Conservation (phyloP, 23 red algal genomes). For the Cyanidium caldarium region DNA sequence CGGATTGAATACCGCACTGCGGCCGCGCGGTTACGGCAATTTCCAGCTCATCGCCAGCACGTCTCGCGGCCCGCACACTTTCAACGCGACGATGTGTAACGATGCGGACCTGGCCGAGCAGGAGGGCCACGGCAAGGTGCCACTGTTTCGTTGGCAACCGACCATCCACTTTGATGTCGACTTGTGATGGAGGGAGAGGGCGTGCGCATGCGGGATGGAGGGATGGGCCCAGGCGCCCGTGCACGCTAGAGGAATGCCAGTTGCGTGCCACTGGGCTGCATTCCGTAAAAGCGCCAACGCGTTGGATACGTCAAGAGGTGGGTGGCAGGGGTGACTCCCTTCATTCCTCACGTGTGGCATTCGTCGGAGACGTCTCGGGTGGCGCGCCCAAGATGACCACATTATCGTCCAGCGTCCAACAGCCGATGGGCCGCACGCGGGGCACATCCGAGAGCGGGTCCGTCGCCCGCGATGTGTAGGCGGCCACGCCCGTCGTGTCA, state of each 20-base stretch:
- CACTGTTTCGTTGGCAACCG: slow-evolving; percentile 82
- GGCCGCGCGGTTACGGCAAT: slow-evolving; percentile 84
- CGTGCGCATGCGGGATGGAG: too few relatives aligned
- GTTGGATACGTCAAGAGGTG: too few relatives aligned
- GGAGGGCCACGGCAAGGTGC: slow-evolving; percentile 83
- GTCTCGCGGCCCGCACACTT: slow-evolving; percentile 57
- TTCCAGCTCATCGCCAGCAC: slow-evolving; percentile 73
- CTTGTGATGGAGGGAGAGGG: background rate
- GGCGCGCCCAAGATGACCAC: background rate
- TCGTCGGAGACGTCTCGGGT: background rate
- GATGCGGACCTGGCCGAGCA: slow-evolving; percentile 89
- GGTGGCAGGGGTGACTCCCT: too few relatives aligned
- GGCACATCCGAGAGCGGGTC: background rate
- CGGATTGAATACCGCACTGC: slow-evolving; percentile 56
- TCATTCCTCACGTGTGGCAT: too few relatives aligned
- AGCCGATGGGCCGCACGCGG: background rate
- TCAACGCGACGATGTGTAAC: slow-evolving; percentile 76
- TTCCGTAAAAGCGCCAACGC: too few relatives aligned
- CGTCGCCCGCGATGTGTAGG: background rate
- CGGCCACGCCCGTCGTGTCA: background rate
- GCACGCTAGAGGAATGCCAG: too few relatives aligned
- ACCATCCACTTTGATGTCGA: slow-evolving; percentile 66
- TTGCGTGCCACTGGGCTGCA: too few relatives aligned
- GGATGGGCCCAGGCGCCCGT: too few relatives aligned
- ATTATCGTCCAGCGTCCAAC: slow-evolving; percentile 1